These are phyloP conservation scores for Danielia oregonensis DNA, from an alignment of 805 yeast species.

Conservation along the genomic window DNA sequence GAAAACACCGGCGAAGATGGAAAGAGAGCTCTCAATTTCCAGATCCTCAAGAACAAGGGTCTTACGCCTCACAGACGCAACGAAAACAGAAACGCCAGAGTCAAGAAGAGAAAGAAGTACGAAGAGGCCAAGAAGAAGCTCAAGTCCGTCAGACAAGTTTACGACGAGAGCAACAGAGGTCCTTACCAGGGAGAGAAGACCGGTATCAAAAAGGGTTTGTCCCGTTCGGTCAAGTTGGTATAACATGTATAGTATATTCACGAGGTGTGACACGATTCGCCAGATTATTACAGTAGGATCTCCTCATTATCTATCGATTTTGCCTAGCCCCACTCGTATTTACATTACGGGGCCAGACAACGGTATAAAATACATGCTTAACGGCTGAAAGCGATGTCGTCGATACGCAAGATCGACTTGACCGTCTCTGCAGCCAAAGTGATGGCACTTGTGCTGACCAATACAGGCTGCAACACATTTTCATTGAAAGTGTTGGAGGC, in stretches of 20 bases:
- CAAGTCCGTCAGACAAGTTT: constrained; percentile 86
- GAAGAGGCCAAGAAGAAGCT: constrained; percentile 93
- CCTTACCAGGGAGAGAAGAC: constrained; percentile 93
- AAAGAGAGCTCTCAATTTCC: constrained; percentile 92
- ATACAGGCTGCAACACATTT: constrained; percentile 93
- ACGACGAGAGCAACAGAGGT: constrained; percentile 59
- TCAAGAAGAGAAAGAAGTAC: constrained; percentile 96
- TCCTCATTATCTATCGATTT: constrained; percentile 1
- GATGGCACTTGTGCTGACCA: constrained; percentile 91
- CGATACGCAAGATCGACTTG: constrained; percentile 92
- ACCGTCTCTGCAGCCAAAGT: constrained; percentile 95
- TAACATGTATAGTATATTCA: constrained; percentile 1
- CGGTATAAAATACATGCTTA: constrained; percentile 1
- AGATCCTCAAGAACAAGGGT: constrained; percentile 94
- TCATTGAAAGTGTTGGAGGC: constrained; percentile 89
- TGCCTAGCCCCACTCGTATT: too few relatives aligned
- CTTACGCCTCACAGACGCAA: constrained; percentile 90
- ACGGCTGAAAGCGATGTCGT: constrained; percentile 78
- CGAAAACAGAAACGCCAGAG: constrained; percentile 93
- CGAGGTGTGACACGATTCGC: too few relatives aligned
- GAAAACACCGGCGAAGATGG: constrained; percentile 73
- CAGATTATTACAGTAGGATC: too few relatives aligned
- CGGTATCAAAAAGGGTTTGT: constrained; percentile 92
- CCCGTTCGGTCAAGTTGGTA: constrained; percentile 76
- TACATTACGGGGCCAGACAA: too few relatives aligned